These are phyloP conservation scores for Syzygium jambos DNA, from an alignment of 345 rosid genomes.

Conservation along the genomic window DNA sequence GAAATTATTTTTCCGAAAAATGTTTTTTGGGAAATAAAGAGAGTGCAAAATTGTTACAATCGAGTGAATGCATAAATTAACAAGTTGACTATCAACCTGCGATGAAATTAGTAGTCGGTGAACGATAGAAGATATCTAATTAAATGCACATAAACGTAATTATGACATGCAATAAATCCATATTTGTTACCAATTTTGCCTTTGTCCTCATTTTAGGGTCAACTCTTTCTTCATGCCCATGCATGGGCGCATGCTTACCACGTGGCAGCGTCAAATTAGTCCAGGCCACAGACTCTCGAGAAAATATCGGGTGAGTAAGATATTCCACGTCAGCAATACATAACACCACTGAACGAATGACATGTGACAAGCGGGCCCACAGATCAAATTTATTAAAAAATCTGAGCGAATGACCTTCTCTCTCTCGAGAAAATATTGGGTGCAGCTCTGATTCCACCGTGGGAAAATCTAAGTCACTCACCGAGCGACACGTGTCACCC, in stretches of 20 bases:
- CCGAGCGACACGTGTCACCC: too few relatives aligned
- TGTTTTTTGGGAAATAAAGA: neutral
- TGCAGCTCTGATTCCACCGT: too few relatives aligned
- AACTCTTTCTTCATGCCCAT: neutral
- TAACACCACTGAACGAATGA: too few relatives aligned
- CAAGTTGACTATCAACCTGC: neutral
- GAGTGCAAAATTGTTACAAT: neutral
- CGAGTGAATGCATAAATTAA: neutral
- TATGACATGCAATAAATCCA: neutral
- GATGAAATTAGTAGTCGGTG: neutral
- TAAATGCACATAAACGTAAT: neutral
- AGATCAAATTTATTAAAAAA: too few relatives aligned
- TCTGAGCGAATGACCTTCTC: too few relatives aligned
- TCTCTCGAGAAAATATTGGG: too few relatives aligned
- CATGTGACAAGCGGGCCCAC: too few relatives aligned
- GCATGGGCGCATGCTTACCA: neutral
- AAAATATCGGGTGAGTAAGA: too few relatives aligned
- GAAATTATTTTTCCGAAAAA: neutral
- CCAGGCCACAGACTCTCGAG: neutral
- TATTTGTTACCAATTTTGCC: neutral
- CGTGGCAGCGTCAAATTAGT: neutral
- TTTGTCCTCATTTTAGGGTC: neutral
- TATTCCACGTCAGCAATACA: too few relatives aligned
- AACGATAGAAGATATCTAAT: neutral
- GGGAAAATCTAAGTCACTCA: too few relatives aligned